Conservation (phyloP, 257 asterid genomes). For the Rubia yunnanensis region DNA sequence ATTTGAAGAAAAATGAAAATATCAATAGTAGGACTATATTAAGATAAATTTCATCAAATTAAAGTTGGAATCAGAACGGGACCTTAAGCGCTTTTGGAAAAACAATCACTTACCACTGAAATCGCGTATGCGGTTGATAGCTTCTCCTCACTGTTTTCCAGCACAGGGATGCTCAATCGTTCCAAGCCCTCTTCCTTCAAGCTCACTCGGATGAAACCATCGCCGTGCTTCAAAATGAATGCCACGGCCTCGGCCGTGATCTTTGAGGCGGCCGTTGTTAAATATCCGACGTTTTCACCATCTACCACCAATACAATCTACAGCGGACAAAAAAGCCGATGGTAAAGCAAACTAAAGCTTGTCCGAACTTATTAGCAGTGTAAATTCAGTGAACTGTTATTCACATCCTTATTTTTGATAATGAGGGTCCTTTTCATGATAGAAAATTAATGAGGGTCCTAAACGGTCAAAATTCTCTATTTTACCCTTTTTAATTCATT, state of each 20-base stretch:
- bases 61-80: too few species aligned
- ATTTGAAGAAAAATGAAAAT: too few species aligned
- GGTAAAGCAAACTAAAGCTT: neutral
- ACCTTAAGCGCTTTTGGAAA: too few species aligned
- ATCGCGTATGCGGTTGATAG: constrained; percentile 81
- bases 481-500: too few species aligned
- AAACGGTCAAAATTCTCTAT: too few species aligned
- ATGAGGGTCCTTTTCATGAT: too few species aligned
- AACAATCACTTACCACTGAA: constrained; percentile 58
- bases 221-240: constrained; percentile 87
- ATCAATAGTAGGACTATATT: too few species aligned
- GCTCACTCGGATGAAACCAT: constrained; percentile 96
- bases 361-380: constrained; percentile 1
- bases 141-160: constrained; percentile 85
- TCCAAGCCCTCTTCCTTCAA: constrained; percentile 83
- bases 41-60: too few species aligned
- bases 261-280: constrained; percentile 88
- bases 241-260: constrained; percentile 95
- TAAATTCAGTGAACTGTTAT: too few species aligned
- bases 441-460: too few species aligned
- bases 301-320: constrained; percentile 94
- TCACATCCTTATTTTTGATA: too few species aligned
- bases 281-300: constrained; percentile 96
- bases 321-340: constrained; percentile 15
- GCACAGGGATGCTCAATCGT: constrained; percentile 74